Percentiles rank a stretch among this genome's conserved stretches.
Evolutionary conservation across 1,139 yeast genomes (phyloP).

Genomic region (Zhuliangozyma parablackwelliae): DNA sequence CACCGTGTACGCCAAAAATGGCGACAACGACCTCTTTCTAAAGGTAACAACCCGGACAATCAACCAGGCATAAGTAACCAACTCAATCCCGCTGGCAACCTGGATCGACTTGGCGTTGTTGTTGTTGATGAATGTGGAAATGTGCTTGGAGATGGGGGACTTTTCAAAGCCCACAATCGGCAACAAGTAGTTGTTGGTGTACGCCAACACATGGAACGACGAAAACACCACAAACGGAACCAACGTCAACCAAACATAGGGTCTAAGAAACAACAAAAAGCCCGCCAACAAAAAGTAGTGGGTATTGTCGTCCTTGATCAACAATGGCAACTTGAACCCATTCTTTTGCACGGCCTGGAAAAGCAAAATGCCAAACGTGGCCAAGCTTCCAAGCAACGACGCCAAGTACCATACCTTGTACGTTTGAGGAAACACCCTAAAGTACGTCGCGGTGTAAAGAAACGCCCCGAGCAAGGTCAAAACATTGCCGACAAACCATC

Average conservation of each 20-base stretch:
- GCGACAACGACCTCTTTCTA: constrained; percentile 59
- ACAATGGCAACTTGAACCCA: constrained; percentile 28
- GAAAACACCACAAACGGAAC: constrained; percentile 55
- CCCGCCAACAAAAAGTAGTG: constrained; percentile 47
- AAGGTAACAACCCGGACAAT: constrained; percentile 55
- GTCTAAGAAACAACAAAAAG: constrained; percentile 32
- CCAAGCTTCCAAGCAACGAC: constrained; percentile 61
- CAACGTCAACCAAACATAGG: constrained; percentile 40
- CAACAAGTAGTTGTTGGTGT: constrained; percentile 57
- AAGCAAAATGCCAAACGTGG: constrained; percentile 74
- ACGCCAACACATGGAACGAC: constrained; percentile 56
- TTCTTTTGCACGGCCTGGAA: constrained; percentile 46
- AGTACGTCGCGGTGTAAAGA: constrained; percentile 49
- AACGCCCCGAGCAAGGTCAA: constrained; percentile 53
- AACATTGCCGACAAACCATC: constrained; percentile 70
- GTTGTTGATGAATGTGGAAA: constrained; percentile 53
- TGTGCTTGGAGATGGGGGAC: constrained; percentile 30
- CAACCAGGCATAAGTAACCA: constrained; percentile 49
- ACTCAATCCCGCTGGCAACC: constrained; percentile 68
- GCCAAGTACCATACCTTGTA: constrained; percentile 52
- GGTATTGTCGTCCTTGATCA: constrained; percentile 42
- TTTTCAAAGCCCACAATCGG: constrained; percentile 58
- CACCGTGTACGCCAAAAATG: constrained; percentile 52
- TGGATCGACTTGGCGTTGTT: constrained; percentile 70
- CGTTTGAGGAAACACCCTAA: constrained; percentile 18